Evolutionary conservation across 164 flowering plant species (phyloP).

Genomic region (Macadamia tetraphylla): DNA sequence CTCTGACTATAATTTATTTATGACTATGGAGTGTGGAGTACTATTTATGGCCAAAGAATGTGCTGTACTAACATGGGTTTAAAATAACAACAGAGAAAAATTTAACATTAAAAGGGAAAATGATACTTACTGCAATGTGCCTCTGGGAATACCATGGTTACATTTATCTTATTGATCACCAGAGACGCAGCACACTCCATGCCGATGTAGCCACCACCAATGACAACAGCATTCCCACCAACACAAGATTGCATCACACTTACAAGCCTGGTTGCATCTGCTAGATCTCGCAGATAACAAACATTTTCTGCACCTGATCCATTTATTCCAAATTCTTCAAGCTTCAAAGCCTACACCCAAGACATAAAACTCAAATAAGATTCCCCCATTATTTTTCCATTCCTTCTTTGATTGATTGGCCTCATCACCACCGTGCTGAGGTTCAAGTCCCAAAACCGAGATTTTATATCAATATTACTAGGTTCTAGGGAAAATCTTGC

Average conservation of each 20-base stretch:
- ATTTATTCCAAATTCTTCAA: slow-evolving; percentile 89
- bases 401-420: no score
- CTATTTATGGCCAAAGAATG: background rate
- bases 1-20: no score
- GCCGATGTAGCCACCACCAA: slow-evolving; percentile 98
- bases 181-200: slow-evolving; percentile 99
- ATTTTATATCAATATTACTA: no score
- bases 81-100: background rate
- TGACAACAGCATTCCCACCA: slow-evolving; percentile 90
- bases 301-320: slow-evolving; percentile 89
- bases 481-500: no score
- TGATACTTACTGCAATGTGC: slow-evolving; percentile 76
- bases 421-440: no score
- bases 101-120: background rate
- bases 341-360: slow-evolving; percentile 69
- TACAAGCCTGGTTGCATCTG: slow-evolving; percentile 85
- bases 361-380: slow-evolving; percentile 2
- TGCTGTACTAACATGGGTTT: background rate
- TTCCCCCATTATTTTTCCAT: background rate
- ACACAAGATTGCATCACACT: slow-evolving; percentile 56
- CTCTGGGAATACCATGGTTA: slow-evolving; percentile 96
- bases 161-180: slow-evolving; percentile 77
- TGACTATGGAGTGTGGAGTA: background rate
- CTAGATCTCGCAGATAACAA: slow-evolving; percentile 79
- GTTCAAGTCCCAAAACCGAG: no score